Evolutionary conservation across 176 grass and related monocot species (phyloP).

Genomic region (Oryza punctata): DNA sequence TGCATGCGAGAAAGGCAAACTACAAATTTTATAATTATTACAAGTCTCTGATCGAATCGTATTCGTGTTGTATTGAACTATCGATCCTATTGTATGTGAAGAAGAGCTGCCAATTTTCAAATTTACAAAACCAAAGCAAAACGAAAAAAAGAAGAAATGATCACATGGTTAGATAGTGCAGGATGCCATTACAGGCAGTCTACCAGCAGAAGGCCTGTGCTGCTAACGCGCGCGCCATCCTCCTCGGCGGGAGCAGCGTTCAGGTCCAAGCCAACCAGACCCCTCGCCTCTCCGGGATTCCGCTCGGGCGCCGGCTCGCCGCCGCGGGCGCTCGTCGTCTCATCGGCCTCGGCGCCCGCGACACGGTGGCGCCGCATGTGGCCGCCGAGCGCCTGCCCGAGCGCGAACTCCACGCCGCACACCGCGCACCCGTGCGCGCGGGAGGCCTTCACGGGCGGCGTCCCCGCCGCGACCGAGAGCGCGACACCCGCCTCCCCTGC

Average conservation of each 20-base stretch:
- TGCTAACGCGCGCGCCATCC: background rate
- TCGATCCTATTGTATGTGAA: background rate
- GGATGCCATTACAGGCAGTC: background rate
- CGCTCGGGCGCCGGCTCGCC: background rate
- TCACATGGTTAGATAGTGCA: background rate
- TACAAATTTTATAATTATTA: background rate
- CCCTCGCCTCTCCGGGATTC: slow-evolving; percentile 1
- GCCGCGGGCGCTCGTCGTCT: background rate
- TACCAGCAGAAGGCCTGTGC: background rate
- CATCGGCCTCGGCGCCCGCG: background rate
- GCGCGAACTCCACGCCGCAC: slow-evolving; percentile 60
- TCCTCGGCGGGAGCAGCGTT: slow-evolving; percentile 34
- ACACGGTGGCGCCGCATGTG: slow-evolving; percentile 71
- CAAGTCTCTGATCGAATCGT: background rate
- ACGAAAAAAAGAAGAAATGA: no score
- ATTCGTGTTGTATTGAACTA: background rate
- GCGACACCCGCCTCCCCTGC: background rate
- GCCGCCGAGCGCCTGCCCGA: slow-evolving; percentile 67
- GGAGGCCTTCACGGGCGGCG: slow-evolving; percentile 24
- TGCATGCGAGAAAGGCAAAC: background rate
- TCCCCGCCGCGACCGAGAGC: background rate
- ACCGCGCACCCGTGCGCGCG: slow-evolving; percentile 54
- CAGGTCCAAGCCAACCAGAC: slow-evolving; percentile 35
- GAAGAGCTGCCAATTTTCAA: background rate
- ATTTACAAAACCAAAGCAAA: background rate